Percentiles rank a stretch among this genome's conserved stretches.
Conservation (phyloP, 1,284 basidiomycete genomes). For the Ganoderma sinense region DNA sequence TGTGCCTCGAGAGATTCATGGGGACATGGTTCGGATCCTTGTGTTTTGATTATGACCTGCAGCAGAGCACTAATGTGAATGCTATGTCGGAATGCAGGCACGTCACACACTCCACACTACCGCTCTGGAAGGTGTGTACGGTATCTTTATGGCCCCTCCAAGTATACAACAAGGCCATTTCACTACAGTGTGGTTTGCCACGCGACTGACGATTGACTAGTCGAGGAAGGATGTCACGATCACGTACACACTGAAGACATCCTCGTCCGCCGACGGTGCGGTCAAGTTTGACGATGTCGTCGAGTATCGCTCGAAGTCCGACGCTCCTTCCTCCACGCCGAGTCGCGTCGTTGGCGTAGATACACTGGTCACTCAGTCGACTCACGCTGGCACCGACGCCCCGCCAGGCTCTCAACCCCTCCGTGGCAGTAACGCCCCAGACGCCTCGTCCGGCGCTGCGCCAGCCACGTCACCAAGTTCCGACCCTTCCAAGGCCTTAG, state of each 20-base stretch:
- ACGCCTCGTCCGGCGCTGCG: background rate
- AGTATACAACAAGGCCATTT: background rate
- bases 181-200: background rate
- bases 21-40: conserved; percentile 43
- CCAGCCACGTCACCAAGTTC: background rate
- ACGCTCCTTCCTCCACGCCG: conserved; percentile 34
- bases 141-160: background rate
- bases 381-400: background rate
- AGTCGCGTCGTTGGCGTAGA: conserved; percentile 48
- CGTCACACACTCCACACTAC: conserved; percentile 53
- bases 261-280: conserved; percentile 22
- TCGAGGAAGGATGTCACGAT: conserved; percentile 54
- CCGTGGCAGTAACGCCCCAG: background rate
- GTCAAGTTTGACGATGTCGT: conserved; percentile 49
- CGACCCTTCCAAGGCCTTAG: background rate
- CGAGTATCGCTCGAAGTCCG: conserved; percentile 43
- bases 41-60: background rate
- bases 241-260: conserved; percentile 43
- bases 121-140: conserved; percentile 53
- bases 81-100: conserved; percentile 36
- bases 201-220: conserved; percentile 24
- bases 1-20: conserved; percentile 48
- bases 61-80: background rate
- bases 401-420: background rate
- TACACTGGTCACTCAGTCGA: conserved; percentile 31